Evolutionary conservation across 1,139 yeast species (phyloP), one percentile per base, ranked within the genome.

Genomic region (Diutina neorugosa): DNA sequence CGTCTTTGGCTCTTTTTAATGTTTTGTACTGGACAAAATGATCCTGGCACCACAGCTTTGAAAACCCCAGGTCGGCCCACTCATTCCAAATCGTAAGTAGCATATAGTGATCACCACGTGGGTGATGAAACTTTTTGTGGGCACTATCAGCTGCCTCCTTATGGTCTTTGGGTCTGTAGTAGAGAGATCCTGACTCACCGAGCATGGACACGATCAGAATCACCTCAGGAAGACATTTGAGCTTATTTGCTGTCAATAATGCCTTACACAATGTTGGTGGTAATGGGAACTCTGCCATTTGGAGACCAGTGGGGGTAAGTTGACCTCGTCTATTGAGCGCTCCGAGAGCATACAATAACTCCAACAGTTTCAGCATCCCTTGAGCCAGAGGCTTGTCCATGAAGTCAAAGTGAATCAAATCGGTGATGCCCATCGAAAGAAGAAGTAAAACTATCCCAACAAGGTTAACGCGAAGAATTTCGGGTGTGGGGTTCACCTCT

Each of bases 261-360:
- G 87, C 78, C 64, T 86, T 87, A 12, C 96, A 84, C 59, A 88
- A 76, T 82, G 86, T 86, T 2, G 97, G 97, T 60, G 88, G 96
- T 6, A 91, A 77, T 0, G 98, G 98, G 59, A 93, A 88, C 61
- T 87, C 96, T 2, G 96, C 87, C 96, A 93, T 88, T 57, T 81
- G 80, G 41, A 88, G 71, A 0, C 98, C 98, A 1, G 82, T 64
- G 55, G 80, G 78, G 0, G 98, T 93, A 40, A 94, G 72, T 56
- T 78, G 77, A 1, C 96, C 97, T 54, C 76, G 71, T n/a, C 85
- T 82, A 59, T 86, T 88, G 53, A 93, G 67, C 0, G 97, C 98
- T 0, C 98, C 98, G 4, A 93, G 67, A 0, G 95, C 83, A 65
- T 93, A 91, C 23, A 93, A 68, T 53, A 83, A 72, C 60, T 89